A percentile compares a stretch with the other conserved stretches of the same genome.
phyloP scores from a whole-genome alignment of 108 stramenopile genomes.

The Skeletonema marinoi region DNA sequence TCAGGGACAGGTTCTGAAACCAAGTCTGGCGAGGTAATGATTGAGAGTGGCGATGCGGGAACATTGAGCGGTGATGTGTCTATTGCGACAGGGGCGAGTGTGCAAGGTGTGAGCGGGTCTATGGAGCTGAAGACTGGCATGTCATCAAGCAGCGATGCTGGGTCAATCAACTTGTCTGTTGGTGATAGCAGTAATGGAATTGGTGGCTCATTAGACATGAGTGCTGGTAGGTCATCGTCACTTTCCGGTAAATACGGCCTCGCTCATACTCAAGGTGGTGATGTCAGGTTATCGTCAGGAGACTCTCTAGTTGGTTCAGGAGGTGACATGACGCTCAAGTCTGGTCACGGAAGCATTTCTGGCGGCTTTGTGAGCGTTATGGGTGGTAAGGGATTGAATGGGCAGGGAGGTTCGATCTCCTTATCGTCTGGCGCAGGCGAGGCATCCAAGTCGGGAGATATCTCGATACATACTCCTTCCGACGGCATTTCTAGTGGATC shows the following conservation, averaged over 20 bases:
- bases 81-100: constrained; percentile 7
- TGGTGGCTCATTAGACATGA: constrained; percentile 13
- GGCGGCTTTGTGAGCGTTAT: constrained; percentile 9
- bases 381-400: not conserved
- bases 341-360: not conserved
- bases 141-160: constrained; percentile 11
- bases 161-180: constrained; percentile 23
- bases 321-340: not conserved
- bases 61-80: constrained; percentile 13
- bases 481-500: constrained; percentile 3
- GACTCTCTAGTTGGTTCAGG: constrained; percentile 1
- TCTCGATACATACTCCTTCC: not conserved
- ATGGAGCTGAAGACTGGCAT: constrained; percentile 12
- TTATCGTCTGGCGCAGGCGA: not conserved
- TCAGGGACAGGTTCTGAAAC: constrained; percentile 23
- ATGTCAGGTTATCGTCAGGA: constrained; percentile 1
- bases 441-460: not conserved
- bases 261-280: not conserved
- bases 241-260: not conserved
- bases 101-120: constrained; percentile 12
- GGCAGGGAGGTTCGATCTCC: constrained; percentile 6
- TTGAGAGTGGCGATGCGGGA: constrained; percentile 16
- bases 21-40: constrained; percentile 2
- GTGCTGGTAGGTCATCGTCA: not conserved
- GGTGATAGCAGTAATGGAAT: constrained; percentile 5